Conservation (phyloP, 108 stramenopile genomes). For the Licmophora abbreviata region DNA sequence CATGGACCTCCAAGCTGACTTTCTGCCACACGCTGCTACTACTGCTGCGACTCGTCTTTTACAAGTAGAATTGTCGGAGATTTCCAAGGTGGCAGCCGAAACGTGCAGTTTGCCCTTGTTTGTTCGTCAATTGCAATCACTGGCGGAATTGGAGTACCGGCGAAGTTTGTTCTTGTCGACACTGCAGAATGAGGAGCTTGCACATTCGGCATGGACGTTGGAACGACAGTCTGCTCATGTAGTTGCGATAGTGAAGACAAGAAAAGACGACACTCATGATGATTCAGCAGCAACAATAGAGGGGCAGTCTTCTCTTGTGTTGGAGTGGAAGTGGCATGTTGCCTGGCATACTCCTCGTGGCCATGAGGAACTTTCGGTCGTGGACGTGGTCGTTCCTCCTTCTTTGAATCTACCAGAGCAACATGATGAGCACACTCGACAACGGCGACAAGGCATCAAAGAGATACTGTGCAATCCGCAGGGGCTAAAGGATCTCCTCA, state of each 20-base stretch:
- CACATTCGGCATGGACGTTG: neutral
- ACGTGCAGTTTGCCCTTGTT: neutral
- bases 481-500: neutral
- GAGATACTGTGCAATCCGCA: slow-evolving; percentile 1
- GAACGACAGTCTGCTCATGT: neutral
- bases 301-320: neutral
- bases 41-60: neutral
- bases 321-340: neutral
- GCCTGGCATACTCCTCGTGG: too few species aligned
- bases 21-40: neutral
- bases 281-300: neutral
- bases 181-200: neutral
- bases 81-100: neutral
- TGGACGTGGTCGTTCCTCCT: too few species aligned
- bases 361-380: too few species aligned
- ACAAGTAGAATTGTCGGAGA: neutral
- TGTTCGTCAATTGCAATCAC: slow-evolving; percentile 2
- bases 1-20: neutral
- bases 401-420: too few species aligned
- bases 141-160: slow-evolving; percentile 3
- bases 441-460: neutral
- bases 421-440: too few species aligned
- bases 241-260: neutral
- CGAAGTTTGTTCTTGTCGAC: neutral
- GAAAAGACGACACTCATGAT: neutral